These are phyloP conservation scores for Cladosporium phlei DNA, from an alignment of 2,329 filamentous ascomycete genomes.

Conservation along the genomic window DNA sequence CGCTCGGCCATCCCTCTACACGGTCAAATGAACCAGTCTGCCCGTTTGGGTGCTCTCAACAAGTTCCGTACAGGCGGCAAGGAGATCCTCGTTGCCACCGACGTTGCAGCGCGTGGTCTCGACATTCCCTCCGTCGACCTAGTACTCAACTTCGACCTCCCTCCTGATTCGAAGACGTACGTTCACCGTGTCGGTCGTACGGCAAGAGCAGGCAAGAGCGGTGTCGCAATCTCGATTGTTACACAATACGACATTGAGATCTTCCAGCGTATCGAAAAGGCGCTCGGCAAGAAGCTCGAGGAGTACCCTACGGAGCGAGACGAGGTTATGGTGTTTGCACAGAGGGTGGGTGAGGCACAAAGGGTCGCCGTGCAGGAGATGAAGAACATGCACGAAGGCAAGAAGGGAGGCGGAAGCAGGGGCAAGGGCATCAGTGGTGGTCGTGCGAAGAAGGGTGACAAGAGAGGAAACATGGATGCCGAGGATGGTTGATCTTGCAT, in stretches of 20 bases:
- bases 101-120: constrained; percentile 87
- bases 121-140: constrained; percentile 90
- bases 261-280: constrained; percentile 74
- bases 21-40: constrained; percentile 82
- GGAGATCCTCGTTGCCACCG: constrained; percentile 85
- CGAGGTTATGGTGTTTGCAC: constrained; percentile 76
- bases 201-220: constrained; percentile 78
- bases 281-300: constrained; percentile 69
- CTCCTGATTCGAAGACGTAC: constrained; percentile 82
- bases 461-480: constrained; percentile 65
- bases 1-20: constrained; percentile 90
- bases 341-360: constrained; percentile 77
- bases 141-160: constrained; percentile 80
- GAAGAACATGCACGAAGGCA: constrained; percentile 71
- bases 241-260: constrained; percentile 86
- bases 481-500: constrained; percentile 54
- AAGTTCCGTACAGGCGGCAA: constrained; percentile 81
- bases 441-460: constrained; percentile 51
- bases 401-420: constrained; percentile 45
- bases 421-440: constrained; percentile 43
- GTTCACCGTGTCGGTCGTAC: constrained; percentile 86
- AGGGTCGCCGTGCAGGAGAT: constrained; percentile 73
- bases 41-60: constrained; percentile 78
- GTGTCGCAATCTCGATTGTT: constrained; percentile 73
- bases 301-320: constrained; percentile 70